Evolutionary conservation across 139 green algal genomes (phyloP).

Genomic region (Chlamydomonas asymmetrica): DNA sequence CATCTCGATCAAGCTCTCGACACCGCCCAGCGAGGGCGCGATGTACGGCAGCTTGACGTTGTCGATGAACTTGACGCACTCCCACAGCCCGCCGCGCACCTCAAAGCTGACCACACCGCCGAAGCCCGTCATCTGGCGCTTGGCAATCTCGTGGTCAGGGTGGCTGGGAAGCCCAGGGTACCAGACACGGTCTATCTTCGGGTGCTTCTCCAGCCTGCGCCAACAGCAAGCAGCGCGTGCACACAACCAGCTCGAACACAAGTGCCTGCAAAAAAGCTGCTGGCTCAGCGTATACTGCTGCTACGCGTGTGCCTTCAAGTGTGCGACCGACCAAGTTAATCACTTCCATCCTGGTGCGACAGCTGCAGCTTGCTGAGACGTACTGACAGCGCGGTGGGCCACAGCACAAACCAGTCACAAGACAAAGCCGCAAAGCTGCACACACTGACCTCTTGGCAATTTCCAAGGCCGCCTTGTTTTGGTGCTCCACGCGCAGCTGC

Average conservation of each 20-base stretch:
- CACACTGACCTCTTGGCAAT: no score
- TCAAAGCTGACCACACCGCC: conserved; percentile 89
- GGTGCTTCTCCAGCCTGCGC: conserved; percentile 81
- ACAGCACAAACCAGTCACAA: neutral
- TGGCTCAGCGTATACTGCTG: no score
- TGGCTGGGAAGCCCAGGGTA: conserved; percentile 89
- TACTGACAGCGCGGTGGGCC: neutral
- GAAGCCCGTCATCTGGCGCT: conserved; percentile 91
- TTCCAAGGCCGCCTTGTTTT: conserved; percentile 65
- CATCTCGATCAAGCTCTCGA: conserved; percentile 98
- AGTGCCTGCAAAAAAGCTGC: neutral
- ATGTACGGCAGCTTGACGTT: conserved; percentile 94
- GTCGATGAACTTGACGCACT: conserved; percentile 84
- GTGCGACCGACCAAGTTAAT: no score
- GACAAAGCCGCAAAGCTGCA: neutral
- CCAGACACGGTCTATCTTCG: conserved; percentile 74
- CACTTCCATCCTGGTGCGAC: neutral
- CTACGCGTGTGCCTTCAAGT: no score
- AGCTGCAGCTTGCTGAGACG: neutral
- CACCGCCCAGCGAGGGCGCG: conserved; percentile 94
- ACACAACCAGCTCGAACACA: conserved; percentile 55
- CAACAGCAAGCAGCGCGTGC: no score
- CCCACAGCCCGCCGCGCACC: conserved; percentile 34
- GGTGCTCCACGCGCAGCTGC: conserved; percentile 83
- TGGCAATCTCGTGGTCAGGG: conserved; percentile 93